Conservation (phyloP, 345 rosid species). For the Moringa oleifera region DNA sequence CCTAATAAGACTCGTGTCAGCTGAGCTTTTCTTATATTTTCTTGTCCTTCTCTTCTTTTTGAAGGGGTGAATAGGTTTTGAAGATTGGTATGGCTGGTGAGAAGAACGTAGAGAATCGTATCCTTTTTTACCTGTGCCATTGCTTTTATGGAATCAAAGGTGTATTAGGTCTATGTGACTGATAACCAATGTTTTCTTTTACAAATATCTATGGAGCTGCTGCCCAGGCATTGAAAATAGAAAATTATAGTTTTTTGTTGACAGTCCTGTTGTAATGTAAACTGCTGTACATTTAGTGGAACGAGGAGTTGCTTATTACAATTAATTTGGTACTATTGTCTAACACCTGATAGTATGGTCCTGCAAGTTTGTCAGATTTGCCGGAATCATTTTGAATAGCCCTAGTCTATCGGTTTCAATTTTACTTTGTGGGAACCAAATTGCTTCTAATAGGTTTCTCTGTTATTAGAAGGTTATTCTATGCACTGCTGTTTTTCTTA, state of each 20-base stretch:
- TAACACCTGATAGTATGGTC: neutral
- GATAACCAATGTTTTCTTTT: neutral
- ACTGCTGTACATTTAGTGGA: neutral
- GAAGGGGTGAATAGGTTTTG: conserved; percentile 8
- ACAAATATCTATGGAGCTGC: neutral
- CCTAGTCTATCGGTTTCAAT: neutral
- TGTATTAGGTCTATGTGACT: neutral
- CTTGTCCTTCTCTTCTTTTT: neutral
- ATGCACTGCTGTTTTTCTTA: conserved; percentile 1
- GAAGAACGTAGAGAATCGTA: conserved; percentile 22
- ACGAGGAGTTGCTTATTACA: neutral
- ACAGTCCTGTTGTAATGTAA: neutral
- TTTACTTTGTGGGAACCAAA: neutral
- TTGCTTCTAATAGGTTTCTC: neutral
- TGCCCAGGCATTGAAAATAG: neutral
- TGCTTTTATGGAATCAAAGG: neutral
- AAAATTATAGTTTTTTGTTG: neutral
- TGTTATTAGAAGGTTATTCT: neutral
- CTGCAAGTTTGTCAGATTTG: neutral
- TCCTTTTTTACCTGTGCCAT: neutral
- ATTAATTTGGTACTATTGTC: neutral
- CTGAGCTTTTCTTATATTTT: neutral
- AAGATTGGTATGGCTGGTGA: conserved; percentile 30
- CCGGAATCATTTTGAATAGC: neutral
- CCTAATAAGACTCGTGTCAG: neutral